Evolutionary conservation across 2,329 filamentous ascomycete species (phyloP).

Genomic region (Monilinia aucupariae): DNA sequence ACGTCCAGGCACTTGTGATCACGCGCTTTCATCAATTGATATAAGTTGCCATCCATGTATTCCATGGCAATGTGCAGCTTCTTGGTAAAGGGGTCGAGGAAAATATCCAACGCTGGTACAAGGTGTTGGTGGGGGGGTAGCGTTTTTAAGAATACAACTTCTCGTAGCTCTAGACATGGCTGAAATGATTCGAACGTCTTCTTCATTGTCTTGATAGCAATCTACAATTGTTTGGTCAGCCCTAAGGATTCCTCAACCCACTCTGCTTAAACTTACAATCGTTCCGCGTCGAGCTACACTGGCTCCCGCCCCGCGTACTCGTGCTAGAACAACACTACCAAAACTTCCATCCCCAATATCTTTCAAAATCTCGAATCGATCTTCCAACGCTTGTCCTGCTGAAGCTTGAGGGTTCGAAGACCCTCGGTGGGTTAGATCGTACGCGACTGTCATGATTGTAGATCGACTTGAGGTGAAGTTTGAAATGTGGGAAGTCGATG

Average conservation of each 20-base stretch:
- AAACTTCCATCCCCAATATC: conserved; percentile 99
- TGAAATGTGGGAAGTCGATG: not conserved
- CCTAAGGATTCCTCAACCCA: conserved; percentile 11
- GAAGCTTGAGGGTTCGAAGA: conserved; percentile 46
- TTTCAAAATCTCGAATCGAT: conserved; percentile 94
- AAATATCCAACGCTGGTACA: conserved; percentile 96
- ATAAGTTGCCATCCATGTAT: conserved; percentile 99
- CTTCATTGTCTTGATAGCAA: conserved; percentile 99
- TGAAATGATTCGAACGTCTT: conserved; percentile 93
- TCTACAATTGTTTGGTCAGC: conserved; percentile 46
- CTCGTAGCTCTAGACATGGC: conserved; percentile 85
- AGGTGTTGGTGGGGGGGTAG: conserved; percentile 84
- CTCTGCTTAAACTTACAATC: conserved; percentile 59
- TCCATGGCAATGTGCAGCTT: conserved; percentile 99
- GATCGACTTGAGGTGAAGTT: conserved; percentile 6
- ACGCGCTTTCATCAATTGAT: conserved; percentile 96
- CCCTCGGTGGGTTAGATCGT: conserved; percentile 66
- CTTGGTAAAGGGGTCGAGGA: conserved; percentile 90
- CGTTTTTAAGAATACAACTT: conserved; percentile 92
- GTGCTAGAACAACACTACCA: conserved; percentile 86
- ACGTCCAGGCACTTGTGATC: conserved; percentile 93
- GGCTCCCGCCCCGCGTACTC: conserved; percentile 85
- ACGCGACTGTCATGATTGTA: conserved; percentile 67
- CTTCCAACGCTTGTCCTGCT: conserved; percentile 64
- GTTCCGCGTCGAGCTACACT: conserved; percentile 85